phyloP scores from a whole-genome alignment of 106 monocot species.

The Chionographis japonica region DNA sequence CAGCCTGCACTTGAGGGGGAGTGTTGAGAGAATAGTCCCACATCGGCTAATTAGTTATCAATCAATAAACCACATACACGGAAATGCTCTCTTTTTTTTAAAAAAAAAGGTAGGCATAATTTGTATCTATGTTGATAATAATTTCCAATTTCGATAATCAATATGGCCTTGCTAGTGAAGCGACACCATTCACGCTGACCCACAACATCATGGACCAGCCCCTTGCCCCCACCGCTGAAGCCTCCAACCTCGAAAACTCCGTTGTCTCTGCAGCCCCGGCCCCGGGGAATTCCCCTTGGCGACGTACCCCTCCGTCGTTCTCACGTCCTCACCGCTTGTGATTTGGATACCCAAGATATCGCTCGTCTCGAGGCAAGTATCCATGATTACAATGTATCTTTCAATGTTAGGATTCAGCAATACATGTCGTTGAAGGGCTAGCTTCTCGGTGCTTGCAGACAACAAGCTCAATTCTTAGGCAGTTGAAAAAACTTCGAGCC shows the following conservation, averaged over 20 bases:
- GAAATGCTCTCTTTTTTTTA: too few species aligned
- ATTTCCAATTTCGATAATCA: slow-evolving; percentile 11
- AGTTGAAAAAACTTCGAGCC: slow-evolving; percentile 37
- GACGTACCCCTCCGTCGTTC: slow-evolving; percentile 32
- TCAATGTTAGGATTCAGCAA: slow-evolving; percentile 5
- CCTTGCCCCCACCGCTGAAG: slow-evolving; percentile 23
- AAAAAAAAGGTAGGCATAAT: too few species aligned
- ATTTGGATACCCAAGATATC: slow-evolving; percentile 41
- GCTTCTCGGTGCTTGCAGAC: slow-evolving; percentile 18
- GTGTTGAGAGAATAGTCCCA: too few species aligned
- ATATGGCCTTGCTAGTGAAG: slow-evolving; percentile 30
- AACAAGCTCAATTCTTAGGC: slow-evolving; percentile 36
- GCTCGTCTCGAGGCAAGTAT: slow-evolving; percentile 42
- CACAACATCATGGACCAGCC: slow-evolving; percentile 40
- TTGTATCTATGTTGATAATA: too few species aligned
- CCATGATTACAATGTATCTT: too few species aligned
- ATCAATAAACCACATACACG: too few species aligned
- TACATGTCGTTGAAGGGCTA: slow-evolving; percentile 1
- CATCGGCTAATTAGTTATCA: too few species aligned
- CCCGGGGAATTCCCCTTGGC: slow-evolving; percentile 54
- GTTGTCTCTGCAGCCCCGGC: slow-evolving; percentile 27
- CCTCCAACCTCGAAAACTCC: slow-evolving; percentile 23
- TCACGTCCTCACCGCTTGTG: slow-evolving; percentile 50
- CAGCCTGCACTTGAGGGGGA: too few species aligned
- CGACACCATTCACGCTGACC: slow-evolving; percentile 31